These are phyloP conservation scores for Tylopilus sp. DNA, from an alignment of 768 basidiomycete species.

Conservation along the genomic window DNA sequence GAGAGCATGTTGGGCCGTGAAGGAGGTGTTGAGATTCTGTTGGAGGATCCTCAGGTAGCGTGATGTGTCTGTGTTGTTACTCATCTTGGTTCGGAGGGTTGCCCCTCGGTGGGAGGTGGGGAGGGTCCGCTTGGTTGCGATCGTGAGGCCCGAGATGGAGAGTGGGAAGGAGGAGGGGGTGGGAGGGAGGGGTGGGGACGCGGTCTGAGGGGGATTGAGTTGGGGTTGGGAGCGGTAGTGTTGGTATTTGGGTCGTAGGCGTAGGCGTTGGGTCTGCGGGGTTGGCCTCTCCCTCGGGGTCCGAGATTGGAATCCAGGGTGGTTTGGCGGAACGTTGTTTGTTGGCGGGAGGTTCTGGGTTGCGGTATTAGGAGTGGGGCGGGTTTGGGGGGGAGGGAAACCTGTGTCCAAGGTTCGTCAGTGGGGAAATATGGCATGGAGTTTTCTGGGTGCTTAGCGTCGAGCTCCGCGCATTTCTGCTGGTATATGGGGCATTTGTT, in stretches of 20 bases:
- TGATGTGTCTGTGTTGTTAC: not conserved
- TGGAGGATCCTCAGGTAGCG: not conserved
- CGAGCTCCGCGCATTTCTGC: not conserved
- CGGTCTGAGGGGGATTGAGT: not conserved
- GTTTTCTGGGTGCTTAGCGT: constrained; percentile 3
- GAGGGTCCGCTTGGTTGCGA: not conserved
- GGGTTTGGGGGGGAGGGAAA: not conserved
- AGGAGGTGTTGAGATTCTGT: not conserved
- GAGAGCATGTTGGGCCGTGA: not conserved
- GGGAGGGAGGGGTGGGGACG: no score
- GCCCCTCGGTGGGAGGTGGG: not conserved
- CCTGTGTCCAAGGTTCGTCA: not conserved
- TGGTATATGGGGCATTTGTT: not conserved
- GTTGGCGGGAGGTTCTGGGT: not conserved
- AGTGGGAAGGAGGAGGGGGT: no score
- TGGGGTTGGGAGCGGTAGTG: not conserved
- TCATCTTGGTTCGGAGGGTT: not conserved
- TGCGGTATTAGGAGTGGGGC: not conserved
- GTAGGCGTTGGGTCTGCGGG: not conserved
- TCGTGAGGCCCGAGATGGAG: no score
- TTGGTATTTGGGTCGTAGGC: not conserved
- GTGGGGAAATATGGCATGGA: constrained; percentile 5
- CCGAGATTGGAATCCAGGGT: not conserved
- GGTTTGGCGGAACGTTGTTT: not conserved
- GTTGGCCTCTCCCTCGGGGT: not conserved